Conservation (phyloP, 208 protist genomes). For the Wallacemonas collosoma region DNA sequence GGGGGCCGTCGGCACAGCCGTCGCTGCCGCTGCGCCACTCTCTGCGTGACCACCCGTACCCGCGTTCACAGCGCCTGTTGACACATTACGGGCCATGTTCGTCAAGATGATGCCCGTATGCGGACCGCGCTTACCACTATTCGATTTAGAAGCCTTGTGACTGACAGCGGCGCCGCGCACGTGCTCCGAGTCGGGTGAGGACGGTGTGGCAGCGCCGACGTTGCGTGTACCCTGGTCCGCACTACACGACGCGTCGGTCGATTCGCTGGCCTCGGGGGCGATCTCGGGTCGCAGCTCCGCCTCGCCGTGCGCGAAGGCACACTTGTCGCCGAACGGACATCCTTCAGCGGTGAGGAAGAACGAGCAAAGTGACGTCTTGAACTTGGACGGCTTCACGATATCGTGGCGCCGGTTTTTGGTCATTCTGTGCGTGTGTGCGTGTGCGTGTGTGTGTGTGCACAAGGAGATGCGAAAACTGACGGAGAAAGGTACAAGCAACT, state of each 20-base stretch:
- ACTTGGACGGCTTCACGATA: conserved; percentile 86
- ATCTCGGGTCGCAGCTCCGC: conserved; percentile 62
- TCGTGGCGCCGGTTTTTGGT: conserved; percentile 65
- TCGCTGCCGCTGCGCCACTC: not conserved
- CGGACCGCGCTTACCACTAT: not conserved
- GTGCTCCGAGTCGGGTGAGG: conserved; percentile 10
- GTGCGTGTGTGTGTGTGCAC: conserved; percentile 9
- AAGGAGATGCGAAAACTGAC: too few relatives aligned
- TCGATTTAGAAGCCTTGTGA: not conserved
- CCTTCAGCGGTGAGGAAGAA: conserved; percentile 61
- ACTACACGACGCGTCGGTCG: not conserved
- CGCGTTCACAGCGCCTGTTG: not conserved
- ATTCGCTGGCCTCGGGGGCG: not conserved
- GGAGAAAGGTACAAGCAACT: too few relatives aligned
- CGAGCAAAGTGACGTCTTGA: conserved; percentile 83
- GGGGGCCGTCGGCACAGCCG: not conserved
- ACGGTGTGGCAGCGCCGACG: not conserved
- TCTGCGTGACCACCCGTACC: too few relatives aligned
- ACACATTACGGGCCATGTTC: conserved; percentile 15
- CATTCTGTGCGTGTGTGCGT: conserved; percentile 33
- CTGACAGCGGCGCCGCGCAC: not conserved
- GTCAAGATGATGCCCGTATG: conserved; percentile 11
- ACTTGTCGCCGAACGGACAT: conserved; percentile 77
- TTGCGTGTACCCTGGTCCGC: not conserved
- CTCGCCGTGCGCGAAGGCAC: conserved; percentile 80